Percentiles rank a stretch among this genome's conserved stretches.
Evolutionary conservation across 805 yeast species (phyloP).

Genomic region (Saturnispora serradocipensis): DNA sequence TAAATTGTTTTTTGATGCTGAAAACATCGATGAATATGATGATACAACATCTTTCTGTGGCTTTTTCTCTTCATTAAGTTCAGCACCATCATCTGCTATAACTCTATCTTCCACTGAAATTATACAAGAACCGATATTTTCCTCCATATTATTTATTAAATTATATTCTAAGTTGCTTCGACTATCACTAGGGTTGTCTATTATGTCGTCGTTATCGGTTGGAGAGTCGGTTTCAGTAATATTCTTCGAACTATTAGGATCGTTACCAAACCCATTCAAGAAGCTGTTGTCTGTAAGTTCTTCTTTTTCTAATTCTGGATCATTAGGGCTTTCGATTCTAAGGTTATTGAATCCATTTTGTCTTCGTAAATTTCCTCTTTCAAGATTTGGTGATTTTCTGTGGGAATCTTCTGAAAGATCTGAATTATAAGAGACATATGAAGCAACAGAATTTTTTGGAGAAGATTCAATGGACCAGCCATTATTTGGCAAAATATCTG

Average conservation of each 20-base stretch:
- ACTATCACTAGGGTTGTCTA: background rate
- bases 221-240: too few species aligned
- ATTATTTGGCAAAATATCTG: background rate
- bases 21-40: background rate
- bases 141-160: background rate
- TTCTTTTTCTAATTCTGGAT: background rate
- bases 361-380: slow-evolving; percentile 30
- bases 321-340: slow-evolving; percentile 22
- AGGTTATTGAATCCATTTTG: slow-evolving; percentile 43
- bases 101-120: background rate
- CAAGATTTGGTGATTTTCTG: slow-evolving; percentile 12
- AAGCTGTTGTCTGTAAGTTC: background rate
- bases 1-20: background rate
- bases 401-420: slow-evolving; percentile 30
- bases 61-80: background rate
- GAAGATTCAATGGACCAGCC: slow-evolving; percentile 7
- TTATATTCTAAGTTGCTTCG: background rate
- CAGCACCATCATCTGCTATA: background rate
- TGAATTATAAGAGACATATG: slow-evolving; percentile 55
- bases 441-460: slow-evolving; percentile 15
- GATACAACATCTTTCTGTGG: background rate
- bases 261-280: background rate
- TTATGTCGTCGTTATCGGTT: background rate
- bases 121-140: too few species aligned
- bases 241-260: background rate